These are phyloP conservation scores for Sporothrix phasma DNA, from an alignment of 2,329 filamentous ascomycete species.

Conservation along the genomic window DNA sequence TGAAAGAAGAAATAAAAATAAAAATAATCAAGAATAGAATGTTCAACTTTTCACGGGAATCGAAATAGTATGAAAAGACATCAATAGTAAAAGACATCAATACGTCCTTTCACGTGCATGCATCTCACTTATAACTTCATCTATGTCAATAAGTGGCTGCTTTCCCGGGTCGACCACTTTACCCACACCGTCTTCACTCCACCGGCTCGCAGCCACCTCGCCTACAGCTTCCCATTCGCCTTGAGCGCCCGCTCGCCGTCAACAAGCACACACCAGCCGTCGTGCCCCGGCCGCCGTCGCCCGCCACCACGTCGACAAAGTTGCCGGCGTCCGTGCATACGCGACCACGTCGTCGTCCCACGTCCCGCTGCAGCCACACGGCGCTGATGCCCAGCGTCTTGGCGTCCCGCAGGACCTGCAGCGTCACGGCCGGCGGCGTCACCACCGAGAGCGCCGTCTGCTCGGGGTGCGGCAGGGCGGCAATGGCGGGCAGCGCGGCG, in stretches of 20 bases:
- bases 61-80: too few relatives aligned
- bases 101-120: too few relatives aligned
- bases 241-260: conserved; percentile 61
- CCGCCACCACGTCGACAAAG: conserved; percentile 62
- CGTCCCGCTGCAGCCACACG: conserved; percentile 85
- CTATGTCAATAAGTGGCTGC: too few relatives aligned
- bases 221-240: conserved; percentile 39
- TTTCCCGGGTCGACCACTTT: too few relatives aligned
- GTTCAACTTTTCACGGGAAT: too few relatives aligned
- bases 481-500: conserved; percentile 54
- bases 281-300: conserved; percentile 53
- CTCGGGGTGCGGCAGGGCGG: conserved; percentile 52
- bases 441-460: conserved; percentile 76
- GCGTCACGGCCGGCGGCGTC: conserved; percentile 71
- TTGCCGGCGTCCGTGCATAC: conserved; percentile 46
- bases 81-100: too few relatives aligned
- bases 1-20: too few relatives aligned
- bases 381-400: conserved; percentile 60
- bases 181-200: background rate
- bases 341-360: conserved; percentile 67
- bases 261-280: conserved; percentile 82
- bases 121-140: too few relatives aligned
- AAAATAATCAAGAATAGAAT: too few relatives aligned
- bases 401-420: conserved; percentile 65
- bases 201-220: background rate